phyloP scores from a whole-genome alignment of 2,329 filamentous ascomycete species.

The Didymella sp. region DNA sequence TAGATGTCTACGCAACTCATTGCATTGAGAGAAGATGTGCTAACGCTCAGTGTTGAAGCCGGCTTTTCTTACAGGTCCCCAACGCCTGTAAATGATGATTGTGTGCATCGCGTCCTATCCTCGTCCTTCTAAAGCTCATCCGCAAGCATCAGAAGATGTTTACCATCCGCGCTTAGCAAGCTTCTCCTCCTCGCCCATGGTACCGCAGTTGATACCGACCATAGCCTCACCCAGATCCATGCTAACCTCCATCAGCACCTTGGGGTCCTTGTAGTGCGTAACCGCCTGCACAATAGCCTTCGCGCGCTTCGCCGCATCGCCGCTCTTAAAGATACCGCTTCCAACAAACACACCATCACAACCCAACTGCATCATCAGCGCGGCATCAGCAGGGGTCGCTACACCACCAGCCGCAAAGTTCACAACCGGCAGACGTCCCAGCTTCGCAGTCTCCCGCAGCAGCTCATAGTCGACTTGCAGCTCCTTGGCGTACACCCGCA shows the following conservation, averaged over 20 bases:
- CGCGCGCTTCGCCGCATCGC: constrained; percentile 86
- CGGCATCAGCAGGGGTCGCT: constrained; percentile 97
- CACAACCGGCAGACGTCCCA: constrained; percentile 89
- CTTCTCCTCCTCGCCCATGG: constrained; percentile 80
- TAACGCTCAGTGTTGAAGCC: constrained; percentile 17
- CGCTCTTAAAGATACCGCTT: constrained; percentile 96
- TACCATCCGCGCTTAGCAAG: constrained; percentile 87
- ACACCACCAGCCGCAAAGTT: constrained; percentile 99
- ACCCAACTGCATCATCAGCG: constrained; percentile 98
- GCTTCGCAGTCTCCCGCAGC: constrained; percentile 83
- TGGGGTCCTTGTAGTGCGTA: constrained; percentile 86
- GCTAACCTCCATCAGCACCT: constrained; percentile 85
- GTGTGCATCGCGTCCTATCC: not conserved
- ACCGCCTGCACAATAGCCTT: constrained; percentile 94
- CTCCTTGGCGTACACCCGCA: constrained; percentile 81
- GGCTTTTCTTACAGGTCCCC: constrained; percentile 9
- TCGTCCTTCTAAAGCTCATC: too few relatives aligned
- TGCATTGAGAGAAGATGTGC: constrained; percentile 7
- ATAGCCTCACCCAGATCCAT: constrained; percentile 94
- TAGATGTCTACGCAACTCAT: not conserved
- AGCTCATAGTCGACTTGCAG: constrained; percentile 79
- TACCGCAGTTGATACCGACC: constrained; percentile 89
- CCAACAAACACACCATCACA: constrained; percentile 98
- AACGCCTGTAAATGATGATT: constrained; percentile 16
- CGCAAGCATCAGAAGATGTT: not conserved